Evolutionary conservation across 2,329 filamentous ascomycete species (phyloP).

Genomic region (Akanthomyces dipterigenus): DNA sequence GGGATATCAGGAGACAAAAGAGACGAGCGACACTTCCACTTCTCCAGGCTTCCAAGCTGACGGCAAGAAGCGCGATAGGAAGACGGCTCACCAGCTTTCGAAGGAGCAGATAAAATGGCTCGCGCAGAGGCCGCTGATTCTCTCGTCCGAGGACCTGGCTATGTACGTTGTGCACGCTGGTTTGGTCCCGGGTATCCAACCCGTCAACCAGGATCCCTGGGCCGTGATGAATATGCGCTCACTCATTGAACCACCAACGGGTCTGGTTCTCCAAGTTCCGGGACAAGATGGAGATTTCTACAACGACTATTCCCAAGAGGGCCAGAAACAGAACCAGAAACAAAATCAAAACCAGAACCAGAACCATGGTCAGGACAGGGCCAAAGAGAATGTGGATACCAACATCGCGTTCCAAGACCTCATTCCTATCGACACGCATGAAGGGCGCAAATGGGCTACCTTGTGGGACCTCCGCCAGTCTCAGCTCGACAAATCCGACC

Average conservation of each 20-base stretch:
- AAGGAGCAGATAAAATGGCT: slow-evolving; percentile 63
- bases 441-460: slow-evolving; percentile 62
- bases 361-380: slow-evolving; percentile 16
- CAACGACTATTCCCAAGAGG: neutral
- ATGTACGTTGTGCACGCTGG: slow-evolving; percentile 78
- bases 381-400: slow-evolving; percentile 13
- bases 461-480: slow-evolving; percentile 50
- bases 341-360: no score
- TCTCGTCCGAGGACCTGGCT: slow-evolving; percentile 59
- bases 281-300: slow-evolving; percentile 15
- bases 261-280: slow-evolving; percentile 32
- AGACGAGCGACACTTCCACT: neutral
- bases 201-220: slow-evolving; percentile 67
- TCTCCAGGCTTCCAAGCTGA: neutral
- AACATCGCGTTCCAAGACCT: slow-evolving; percentile 16
- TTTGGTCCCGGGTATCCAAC: slow-evolving; percentile 65
- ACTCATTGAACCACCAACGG: slow-evolving; percentile 48
- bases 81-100: slow-evolving; percentile 27
- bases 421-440: slow-evolving; percentile 34
- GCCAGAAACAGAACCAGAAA: slow-evolving; percentile 15
- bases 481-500: slow-evolving; percentile 23
- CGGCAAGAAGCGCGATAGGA: slow-evolving; percentile 5
- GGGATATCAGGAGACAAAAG: neutral
- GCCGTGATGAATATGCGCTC: slow-evolving; percentile 91
- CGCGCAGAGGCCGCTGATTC: slow-evolving; percentile 65